Conservation (phyloP, 2,329 filamentous ascomycete species). For the Pestalotiopsis sp. region DNA sequence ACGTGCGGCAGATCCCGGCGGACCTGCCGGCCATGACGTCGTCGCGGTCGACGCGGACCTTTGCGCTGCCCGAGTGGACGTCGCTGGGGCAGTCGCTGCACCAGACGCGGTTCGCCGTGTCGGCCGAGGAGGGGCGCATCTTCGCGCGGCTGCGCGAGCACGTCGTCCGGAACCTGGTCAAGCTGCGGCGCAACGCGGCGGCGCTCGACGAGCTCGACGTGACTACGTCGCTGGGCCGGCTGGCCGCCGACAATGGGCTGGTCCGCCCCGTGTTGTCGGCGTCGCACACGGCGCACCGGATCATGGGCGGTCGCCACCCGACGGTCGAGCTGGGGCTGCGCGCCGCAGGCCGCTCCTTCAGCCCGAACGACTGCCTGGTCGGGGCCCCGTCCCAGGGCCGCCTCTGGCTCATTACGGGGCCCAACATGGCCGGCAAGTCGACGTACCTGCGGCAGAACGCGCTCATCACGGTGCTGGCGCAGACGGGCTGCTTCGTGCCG, state of each 20-base stretch:
- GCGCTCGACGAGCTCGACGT: slow-evolving; percentile 94
- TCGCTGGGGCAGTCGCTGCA: slow-evolving; percentile 79
- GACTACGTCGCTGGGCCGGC: slow-evolving; percentile 78
- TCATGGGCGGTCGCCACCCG: slow-evolving; percentile 86
- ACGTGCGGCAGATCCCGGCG: slow-evolving; percentile 47
- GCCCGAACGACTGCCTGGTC: slow-evolving; percentile 83
- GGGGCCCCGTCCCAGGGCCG: slow-evolving; percentile 67
- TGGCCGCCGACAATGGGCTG: slow-evolving; percentile 76
- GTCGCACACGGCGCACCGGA: slow-evolving; percentile 64
- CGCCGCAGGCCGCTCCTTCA: slow-evolving; percentile 80
- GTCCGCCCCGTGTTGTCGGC: slow-evolving; percentile 67
- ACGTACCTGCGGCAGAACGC: slow-evolving; percentile 97
- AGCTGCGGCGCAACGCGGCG: slow-evolving; percentile 84
- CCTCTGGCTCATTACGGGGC: slow-evolving; percentile 73
- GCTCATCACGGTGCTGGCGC: slow-evolving; percentile 89
- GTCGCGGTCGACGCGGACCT: slow-evolving; percentile 82
- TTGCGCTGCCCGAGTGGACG: slow-evolving; percentile 85
- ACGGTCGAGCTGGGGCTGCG: slow-evolving; percentile 85
- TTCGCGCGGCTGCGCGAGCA: slow-evolving; percentile 74
- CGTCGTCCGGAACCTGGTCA: slow-evolving; percentile 82
- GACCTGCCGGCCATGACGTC: slow-evolving; percentile 66
- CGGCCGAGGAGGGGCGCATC: slow-evolving; percentile 81
- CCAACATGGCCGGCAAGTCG: slow-evolving; percentile 99
- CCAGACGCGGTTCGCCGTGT: slow-evolving; percentile 75
- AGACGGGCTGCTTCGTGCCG: slow-evolving; percentile 91